Base-by-base conservation (phyloP, 257 asterid genomes). In the Solanum acaule region DNA sequence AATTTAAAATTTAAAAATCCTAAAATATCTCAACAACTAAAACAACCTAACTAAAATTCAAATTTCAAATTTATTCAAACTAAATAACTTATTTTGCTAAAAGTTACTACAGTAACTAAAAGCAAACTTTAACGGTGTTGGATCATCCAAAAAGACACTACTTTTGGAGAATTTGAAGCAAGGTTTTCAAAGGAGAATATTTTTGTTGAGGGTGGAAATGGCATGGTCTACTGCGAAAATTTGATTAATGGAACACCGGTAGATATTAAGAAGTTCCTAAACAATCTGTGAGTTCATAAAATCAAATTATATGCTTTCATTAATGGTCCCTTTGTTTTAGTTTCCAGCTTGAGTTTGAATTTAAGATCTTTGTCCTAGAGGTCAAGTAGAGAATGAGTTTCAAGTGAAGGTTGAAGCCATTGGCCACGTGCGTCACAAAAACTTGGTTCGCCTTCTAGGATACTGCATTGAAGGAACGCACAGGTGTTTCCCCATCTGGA, bases 391-490 rank as follows among this genome's bases (percentile, higher is more conserved):
- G 90, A 96, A 94, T 76, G 98, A 96, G 90, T 96, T 96, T 87
- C 91, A 92, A 65, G 99, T 95, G 85, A 98, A 96, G 92, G 99
- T 96, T 70, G 99, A 97, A 89, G 98, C 98, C 77, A 96, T 95
- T 87, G 98, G 98, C 49, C 98, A 96, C 73, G 98, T 96, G 38
- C 92, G 99, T 49, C 99, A 96, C 92, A 96, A 96, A 67, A 96
- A 34, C 37, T 34, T 34, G 37, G 37, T 34, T 7, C 37, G 98
- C 52, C 98, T 96, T 90, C 89, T 96, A 49, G 99, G 99, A 86
- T 95, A 96, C 83, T 96, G 98, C 88, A 93, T 96, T 78, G 99
- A 96, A 96, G 99, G 99, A 95, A 96, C 98, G 89, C 98, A 95
- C 90, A 95, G 98, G 99, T 96, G 92, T 65, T 23, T 76, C 67